Percentiles rank a stretch among this genome's conserved stretches.
These are phyloP conservation scores for Naegleria fowleri DNA, from an alignment of 208 protist genomes.

Conservation along the genomic window DNA sequence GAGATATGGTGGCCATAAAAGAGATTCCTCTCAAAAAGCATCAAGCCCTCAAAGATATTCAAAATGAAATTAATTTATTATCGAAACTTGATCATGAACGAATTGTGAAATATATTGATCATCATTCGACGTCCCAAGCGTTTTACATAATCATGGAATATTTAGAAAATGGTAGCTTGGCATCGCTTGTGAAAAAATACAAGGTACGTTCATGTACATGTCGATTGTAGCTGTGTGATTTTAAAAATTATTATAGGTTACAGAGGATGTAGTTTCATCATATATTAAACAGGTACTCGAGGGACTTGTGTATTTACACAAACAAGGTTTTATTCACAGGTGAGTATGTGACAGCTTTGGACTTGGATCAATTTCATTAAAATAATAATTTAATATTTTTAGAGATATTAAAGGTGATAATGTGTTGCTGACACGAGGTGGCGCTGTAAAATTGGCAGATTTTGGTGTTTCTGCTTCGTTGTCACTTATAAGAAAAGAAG, in stretches of 20 bases:
- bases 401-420: constrained; percentile 43
- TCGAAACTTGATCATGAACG: neutral
- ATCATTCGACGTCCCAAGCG: neutral
- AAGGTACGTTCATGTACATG: neutral
- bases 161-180: neutral
- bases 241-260: neutral
- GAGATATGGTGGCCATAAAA: neutral
- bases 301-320: constrained; percentile 70
- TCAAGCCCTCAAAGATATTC: neutral
- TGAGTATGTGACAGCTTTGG: constrained; percentile 34
- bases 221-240: neutral
- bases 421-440: constrained; percentile 37
- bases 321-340: constrained; percentile 66
- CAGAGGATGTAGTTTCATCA: constrained; percentile 1
- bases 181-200: neutral
- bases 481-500: constrained; percentile 33
- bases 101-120: constrained; percentile 17
- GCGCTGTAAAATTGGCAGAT: constrained; percentile 44
- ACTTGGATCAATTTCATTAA: neutral
- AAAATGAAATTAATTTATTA: constrained; percentile 17
- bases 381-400: neutral
- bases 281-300: constrained; percentile 74
- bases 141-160: constrained; percentile 30
- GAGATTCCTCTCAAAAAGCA: neutral
- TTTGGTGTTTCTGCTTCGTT: constrained; percentile 28